phyloP scores from a whole-genome alignment of 2,329 filamentous ascomycete genomes.

The Alternaria atra region DNA sequence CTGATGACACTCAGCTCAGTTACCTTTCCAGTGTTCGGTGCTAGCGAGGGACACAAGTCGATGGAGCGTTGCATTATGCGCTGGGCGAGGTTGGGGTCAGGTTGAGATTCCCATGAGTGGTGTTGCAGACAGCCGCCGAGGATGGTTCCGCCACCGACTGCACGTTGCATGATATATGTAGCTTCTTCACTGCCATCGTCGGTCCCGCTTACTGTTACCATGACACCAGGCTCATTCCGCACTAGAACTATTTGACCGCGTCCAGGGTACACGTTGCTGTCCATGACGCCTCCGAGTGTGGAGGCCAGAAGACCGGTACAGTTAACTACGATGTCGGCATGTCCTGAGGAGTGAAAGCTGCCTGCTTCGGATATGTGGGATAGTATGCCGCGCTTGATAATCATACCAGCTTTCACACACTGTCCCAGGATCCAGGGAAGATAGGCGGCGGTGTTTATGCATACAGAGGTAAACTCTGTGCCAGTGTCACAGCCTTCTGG shows the following conservation, averaged over 20 bases:
- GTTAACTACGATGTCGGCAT: conserved; percentile 79
- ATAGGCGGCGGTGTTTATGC: conserved; percentile 90
- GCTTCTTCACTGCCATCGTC: conserved; percentile 78
- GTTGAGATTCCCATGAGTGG: conserved; percentile 79
- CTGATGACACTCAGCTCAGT: conserved; percentile 77
- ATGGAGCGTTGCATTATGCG: conserved; percentile 85
- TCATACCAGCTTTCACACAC: conserved; percentile 76
- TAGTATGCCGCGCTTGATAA: conserved; percentile 57
- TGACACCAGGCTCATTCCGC: conserved; percentile 76
- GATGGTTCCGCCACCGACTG: conserved; percentile 78
- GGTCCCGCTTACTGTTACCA: conserved; percentile 75
- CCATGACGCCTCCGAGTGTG: conserved; percentile 82
- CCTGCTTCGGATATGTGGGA: conserved; percentile 78
- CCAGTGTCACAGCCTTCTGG: conserved; percentile 74
- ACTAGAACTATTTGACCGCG: conserved; percentile 87
- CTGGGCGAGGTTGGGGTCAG: conserved; percentile 79
- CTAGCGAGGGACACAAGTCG: conserved; percentile 70
- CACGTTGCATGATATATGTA: conserved; percentile 83
- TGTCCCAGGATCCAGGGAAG: conserved; percentile 85
- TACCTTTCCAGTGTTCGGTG: conserved; percentile 67
- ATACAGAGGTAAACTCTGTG: conserved; percentile 81
- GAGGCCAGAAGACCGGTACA: conserved; percentile 81
- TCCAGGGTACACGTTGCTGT: conserved; percentile 75
- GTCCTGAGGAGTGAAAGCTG: conserved; percentile 63
- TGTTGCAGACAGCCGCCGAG: conserved; percentile 87